Percentiles rank a stretch among this genome's conserved stretches.
Evolutionary conservation across 169 alveolate species (phyloP).

Genomic region (Plasmodium relictum): DNA sequence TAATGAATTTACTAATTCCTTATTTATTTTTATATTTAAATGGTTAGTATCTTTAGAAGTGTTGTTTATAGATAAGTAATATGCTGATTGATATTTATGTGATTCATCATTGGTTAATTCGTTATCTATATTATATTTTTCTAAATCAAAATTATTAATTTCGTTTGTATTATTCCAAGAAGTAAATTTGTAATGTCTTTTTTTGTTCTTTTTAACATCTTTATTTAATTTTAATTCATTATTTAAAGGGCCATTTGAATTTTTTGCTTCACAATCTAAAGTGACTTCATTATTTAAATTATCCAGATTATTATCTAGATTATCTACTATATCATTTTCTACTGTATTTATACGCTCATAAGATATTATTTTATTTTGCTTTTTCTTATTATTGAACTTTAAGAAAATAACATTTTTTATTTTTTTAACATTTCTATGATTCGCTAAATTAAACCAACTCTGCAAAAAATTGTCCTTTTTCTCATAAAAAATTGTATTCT

Average conservation of each 20-base stretch:
- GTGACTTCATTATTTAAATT: not conserved
- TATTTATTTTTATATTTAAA: constrained; percentile 37
- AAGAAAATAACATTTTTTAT: too few species aligned
- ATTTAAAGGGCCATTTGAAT: not conserved
- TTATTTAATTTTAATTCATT: not conserved
- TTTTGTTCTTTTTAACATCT: constrained; percentile 4
- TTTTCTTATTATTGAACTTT: too few species aligned
- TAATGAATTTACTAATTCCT: constrained; percentile 52
- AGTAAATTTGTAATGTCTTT: constrained; percentile 30
- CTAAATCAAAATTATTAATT: constrained; percentile 44
- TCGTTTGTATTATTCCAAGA: constrained; percentile 74
- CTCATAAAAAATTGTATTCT: not conserved
- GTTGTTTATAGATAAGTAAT: constrained; percentile 3
- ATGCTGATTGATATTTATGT: constrained; percentile 26
- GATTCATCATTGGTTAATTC: constrained; percentile 8
- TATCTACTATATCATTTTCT: not conserved
- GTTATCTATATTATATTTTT: constrained; percentile 43
- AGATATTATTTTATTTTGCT: not conserved
- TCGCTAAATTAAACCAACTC: too few species aligned
- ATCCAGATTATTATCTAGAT: not conserved
- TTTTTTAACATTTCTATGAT: too few species aligned
- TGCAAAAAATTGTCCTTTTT: not conserved
- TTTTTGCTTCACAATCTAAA: not conserved
- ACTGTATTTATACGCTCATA: not conserved
- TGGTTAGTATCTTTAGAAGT: not conserved